Base-by-base conservation (phyloP, 1,284 basidiomycete species). In the Coniferiporia weirii region DNA sequence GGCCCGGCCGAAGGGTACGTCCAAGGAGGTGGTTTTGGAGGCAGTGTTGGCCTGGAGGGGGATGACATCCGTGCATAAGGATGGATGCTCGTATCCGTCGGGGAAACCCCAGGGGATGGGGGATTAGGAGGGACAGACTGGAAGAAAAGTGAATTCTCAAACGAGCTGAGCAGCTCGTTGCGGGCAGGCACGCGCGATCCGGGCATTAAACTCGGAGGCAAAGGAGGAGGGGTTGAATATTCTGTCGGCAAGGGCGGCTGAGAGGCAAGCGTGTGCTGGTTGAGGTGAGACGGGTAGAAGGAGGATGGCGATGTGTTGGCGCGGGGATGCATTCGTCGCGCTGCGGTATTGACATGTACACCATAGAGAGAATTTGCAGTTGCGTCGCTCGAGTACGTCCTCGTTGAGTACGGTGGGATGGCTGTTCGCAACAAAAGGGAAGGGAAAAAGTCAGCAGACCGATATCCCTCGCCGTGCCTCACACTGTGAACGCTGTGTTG, bases 171-270 rank as follows among this genome's bases (percentile, higher is more conserved):
- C n/a, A 48, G 9, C 4, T 44, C 40, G 10, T 34, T 22, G 20
- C 56, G 58, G 2, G 49, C 48, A 20, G 52, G 40, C n/a, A 43
- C 61, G 50, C 52, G 53, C n/a, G 48, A 32, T 32, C 61, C 57
- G 43, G 57, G 57, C 57, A 59, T 59, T 46, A 59, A 53, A 44
- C 53, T 62, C 3, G 57, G 54, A 20, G 61, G 61, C 36, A 60
- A 35, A 52, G 57, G 32, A 13, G 54, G 17, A 46, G 36, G 9
- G 1, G 34, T 34, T 40, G 34, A 9, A 8, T 43, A 36, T 17
- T 35, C 35, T 9, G 57, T 32, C 17, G 38, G 55, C 17, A 53
- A 22, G 27, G 56, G 59, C 3, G 59, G 60, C 3, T 12, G 47
- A 9, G 48, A 20, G 19, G 20, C 19, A n/a, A 32, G 38, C 7